phyloP scores from a whole-genome alignment of 257 asterid genomes.

The Ehretia macrophylla region DNA sequence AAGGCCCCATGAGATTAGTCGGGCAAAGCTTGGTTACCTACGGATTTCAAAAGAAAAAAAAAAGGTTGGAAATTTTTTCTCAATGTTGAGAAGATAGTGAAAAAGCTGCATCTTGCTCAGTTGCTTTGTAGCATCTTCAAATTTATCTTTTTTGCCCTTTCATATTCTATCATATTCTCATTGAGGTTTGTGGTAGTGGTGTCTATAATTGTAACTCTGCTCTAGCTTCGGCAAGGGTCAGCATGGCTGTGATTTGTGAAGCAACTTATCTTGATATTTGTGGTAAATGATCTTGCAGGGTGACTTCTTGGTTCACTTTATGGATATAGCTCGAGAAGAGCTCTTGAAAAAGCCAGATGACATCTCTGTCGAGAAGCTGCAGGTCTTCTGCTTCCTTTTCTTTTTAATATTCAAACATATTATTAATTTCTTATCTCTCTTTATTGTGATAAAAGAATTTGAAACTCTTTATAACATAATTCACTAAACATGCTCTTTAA shows the following conservation, averaged over 20 bases:
- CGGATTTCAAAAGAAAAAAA: no score
- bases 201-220: neutral
- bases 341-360: slow-evolving; percentile 89
- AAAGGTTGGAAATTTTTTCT: no score
- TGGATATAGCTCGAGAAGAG: slow-evolving; percentile 96
- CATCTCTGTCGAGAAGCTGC: slow-evolving; percentile 87
- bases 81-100: no score
- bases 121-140: neutral
- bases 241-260: neutral
- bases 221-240: neutral
- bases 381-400: slow-evolving; percentile 46
- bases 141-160: neutral
- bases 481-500: slow-evolving; percentile 7
- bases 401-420: slow-evolving; percentile 6
- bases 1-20: no score
- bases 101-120: neutral
- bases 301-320: slow-evolving; percentile 94
- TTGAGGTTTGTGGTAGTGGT: neutral
- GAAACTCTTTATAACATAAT: slow-evolving; percentile 3
- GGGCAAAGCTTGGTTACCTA: no score
- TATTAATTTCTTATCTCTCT: slow-evolving; percentile 9
- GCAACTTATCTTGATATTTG: slow-evolving; percentile 2
- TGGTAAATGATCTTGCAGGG: slow-evolving; percentile 58
- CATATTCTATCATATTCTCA: neutral
- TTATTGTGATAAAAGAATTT: neutral